Conservation (phyloP, 139 green algal species). For the Micractinium conductrix region DNA sequence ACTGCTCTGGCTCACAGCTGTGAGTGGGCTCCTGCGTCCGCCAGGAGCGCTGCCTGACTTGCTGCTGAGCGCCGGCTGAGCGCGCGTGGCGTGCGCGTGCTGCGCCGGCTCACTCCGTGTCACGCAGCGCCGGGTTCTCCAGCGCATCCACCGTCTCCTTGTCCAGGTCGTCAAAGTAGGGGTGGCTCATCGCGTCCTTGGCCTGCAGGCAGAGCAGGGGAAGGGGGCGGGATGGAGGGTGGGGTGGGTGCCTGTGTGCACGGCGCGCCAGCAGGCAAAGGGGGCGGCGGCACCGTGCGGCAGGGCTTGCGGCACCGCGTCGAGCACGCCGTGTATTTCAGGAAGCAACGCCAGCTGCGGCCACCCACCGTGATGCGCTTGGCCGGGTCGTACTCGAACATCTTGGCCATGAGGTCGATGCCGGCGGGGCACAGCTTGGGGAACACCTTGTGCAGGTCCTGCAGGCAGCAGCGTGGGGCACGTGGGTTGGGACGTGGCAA, state of each 20-base stretch:
- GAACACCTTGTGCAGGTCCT: slow-evolving; percentile 77
- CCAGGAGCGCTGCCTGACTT: not conserved
- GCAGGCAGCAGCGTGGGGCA: too few relatives aligned
- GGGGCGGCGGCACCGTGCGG: too few relatives aligned
- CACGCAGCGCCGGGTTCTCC: slow-evolving; percentile 14
- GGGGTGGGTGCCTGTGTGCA: not conserved
- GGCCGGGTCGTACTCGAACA: slow-evolving; percentile 84
- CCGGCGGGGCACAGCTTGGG: slow-evolving; percentile 80
- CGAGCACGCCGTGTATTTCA: not conserved
- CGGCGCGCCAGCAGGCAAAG: too few relatives aligned
- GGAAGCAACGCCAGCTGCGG: not conserved
- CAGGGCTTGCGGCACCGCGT: too few relatives aligned
- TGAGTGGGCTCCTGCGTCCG: not conserved
- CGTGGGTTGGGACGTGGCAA: too few relatives aligned
- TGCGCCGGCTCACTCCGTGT: not conserved
- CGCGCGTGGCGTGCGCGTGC: not conserved
- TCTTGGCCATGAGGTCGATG: slow-evolving; percentile 75
- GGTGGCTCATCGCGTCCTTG: slow-evolving; percentile 93
- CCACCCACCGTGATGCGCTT: slow-evolving; percentile 72
- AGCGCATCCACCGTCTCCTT: slow-evolving; percentile 17
- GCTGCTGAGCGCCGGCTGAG: not conserved
- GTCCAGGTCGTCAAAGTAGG: slow-evolving; percentile 93
- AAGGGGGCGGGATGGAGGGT: not conserved
- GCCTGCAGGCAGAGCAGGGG: slow-evolving; percentile 65
- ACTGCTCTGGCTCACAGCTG: not conserved